Percentiles rank a stretch among this genome's conserved stretches.
phyloP scores from a whole-genome alignment of 352 stramenopile species.

The Globisporangium cystogenes region DNA sequence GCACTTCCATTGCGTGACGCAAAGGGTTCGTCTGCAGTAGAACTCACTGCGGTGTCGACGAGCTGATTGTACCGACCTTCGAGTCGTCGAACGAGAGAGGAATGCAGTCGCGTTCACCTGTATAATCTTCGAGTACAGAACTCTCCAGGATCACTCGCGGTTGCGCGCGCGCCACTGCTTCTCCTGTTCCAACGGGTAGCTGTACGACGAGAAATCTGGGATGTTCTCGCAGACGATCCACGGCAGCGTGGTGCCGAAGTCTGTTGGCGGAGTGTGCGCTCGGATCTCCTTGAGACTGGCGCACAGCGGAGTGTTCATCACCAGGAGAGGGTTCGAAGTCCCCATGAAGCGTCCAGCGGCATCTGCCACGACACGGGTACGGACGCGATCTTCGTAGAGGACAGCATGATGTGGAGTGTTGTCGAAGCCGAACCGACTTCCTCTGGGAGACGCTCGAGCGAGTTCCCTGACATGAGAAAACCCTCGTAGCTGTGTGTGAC shows the following conservation, averaged over 20 bases:
- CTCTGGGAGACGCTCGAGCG: conserved; percentile 4
- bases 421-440: background rate
- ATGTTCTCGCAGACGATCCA: background rate
- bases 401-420: too few relatives aligned
- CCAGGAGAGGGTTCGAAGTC: background rate
- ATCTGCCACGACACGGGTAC: background rate
- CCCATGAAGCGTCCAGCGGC: background rate
- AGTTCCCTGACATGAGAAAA: conserved; percentile 10
- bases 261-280: too few relatives aligned
- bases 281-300: too few relatives aligned
- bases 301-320: too few relatives aligned
- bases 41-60: too few relatives aligned
- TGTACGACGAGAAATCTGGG: background rate
- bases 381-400: background rate
- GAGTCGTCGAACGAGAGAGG: too few relatives aligned
- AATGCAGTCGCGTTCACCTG: too few relatives aligned
- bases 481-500: background rate
- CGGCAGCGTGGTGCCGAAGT: background rate
- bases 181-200: background rate
- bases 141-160: background rate
- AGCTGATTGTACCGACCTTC: too few relatives aligned
- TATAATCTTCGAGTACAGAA: too few relatives aligned
- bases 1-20: too few relatives aligned
- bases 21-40: too few relatives aligned
- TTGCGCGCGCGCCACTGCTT: background rate